These are phyloP conservation scores for Byssothecium circinans DNA, from an alignment of 2,329 filamentous ascomycete genomes.

Conservation along the genomic window DNA sequence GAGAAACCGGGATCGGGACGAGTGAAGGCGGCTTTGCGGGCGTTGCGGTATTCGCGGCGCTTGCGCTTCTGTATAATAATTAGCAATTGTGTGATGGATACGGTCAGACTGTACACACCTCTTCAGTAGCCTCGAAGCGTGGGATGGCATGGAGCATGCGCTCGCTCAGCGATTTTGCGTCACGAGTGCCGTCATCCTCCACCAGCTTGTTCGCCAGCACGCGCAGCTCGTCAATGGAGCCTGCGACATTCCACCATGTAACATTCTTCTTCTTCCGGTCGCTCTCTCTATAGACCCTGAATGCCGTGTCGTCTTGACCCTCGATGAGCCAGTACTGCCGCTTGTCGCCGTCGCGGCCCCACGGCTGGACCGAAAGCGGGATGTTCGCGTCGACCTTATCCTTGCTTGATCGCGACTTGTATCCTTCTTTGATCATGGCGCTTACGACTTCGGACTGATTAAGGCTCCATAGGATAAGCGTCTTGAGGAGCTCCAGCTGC, in stretches of 20 bases:
- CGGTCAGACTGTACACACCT: conserved; percentile 56
- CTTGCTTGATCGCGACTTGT: conserved; percentile 71
- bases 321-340: conserved; percentile 92
- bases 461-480: conserved; percentile 84
- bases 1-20: conserved; percentile 88
- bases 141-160: conserved; percentile 80
- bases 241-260: conserved; percentile 92
- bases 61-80: conserved; percentile 73
- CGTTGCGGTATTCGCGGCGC: conserved; percentile 85
- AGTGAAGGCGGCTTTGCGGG: conserved; percentile 83
- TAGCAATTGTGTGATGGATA: conserved; percentile 8
- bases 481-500: conserved; percentile 80
- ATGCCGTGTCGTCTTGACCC: conserved; percentile 89
- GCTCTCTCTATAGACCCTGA: conserved; percentile 91
- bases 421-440: conserved; percentile 75
- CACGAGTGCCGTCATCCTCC: conserved; percentile 75
- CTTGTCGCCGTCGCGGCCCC: conserved; percentile 88
- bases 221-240: conserved; percentile 83
- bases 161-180: conserved; percentile 74
- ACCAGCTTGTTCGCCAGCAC: conserved; percentile 74
- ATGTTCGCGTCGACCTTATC: conserved; percentile 80
- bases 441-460: conserved; percentile 84
- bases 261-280: conserved; percentile 75
- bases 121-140: conserved; percentile 89
- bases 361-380: conserved; percentile 83